phyloP scores from a whole-genome alignment of 169 alveolate genomes.

The Cryptosporidium baileyi region DNA sequence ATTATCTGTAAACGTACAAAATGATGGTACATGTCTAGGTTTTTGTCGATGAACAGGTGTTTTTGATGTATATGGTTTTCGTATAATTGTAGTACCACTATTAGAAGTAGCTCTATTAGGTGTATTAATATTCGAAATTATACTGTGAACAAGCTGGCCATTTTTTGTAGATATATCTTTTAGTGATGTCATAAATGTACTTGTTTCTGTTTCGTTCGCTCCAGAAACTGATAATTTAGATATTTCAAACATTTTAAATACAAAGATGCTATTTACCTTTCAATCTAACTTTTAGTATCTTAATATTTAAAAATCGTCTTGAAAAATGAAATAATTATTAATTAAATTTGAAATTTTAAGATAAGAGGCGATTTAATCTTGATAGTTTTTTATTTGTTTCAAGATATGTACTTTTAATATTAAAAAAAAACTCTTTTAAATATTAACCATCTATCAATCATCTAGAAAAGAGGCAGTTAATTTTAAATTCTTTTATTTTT shows the following conservation, averaged over 20 bases:
- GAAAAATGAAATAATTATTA: too few species aligned
- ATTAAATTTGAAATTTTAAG: too few species aligned
- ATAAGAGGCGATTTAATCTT: too few species aligned
- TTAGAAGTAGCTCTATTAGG: not conserved
- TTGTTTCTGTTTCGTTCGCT: not conserved
- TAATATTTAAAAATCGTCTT: too few species aligned
- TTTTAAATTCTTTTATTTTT: too few species aligned
- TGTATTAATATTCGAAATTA: not conserved
- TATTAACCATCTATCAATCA: too few species aligned
- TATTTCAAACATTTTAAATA: constrained; percentile 19
- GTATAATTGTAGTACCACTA: constrained; percentile 32
- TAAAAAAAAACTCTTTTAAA: too few species aligned
- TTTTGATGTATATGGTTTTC: constrained; percentile 54
- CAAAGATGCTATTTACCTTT: too few species aligned
- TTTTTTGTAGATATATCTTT: constrained; percentile 7
- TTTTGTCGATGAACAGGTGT: constrained; percentile 65
- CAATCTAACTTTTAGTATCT: too few species aligned
- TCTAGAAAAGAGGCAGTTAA: too few species aligned
- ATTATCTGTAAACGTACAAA: constrained; percentile 29
- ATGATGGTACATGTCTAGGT: constrained; percentile 71
- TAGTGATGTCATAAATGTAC: not conserved
- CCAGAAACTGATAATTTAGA: not conserved
- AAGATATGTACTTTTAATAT: too few species aligned
- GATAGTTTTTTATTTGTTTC: too few species aligned
- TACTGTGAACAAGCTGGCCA: constrained; percentile 23